Evolutionary conservation across 371 early-diverging fungal species (phyloP).

Genomic region (Mucor irregularis): DNA sequence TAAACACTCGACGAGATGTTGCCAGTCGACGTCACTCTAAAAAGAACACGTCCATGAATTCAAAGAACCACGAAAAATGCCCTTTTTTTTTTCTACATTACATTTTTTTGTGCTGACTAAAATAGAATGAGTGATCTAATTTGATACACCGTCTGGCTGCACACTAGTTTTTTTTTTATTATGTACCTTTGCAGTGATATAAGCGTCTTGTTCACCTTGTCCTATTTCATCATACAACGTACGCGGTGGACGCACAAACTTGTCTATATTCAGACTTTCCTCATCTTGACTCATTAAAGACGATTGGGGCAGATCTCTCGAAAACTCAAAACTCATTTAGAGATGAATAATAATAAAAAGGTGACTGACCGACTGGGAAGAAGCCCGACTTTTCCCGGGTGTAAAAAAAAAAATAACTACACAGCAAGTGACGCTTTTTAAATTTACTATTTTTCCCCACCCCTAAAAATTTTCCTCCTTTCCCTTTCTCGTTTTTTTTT

Average conservation of each 20-base stretch:
- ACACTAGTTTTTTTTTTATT: not conserved
- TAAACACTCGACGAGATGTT: conserved; percentile 8
- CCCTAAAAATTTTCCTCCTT: conserved; percentile 1
- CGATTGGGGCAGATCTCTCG: conserved; percentile 24
- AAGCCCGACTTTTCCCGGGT: conserved; percentile 28
- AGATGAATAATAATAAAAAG: not conserved
- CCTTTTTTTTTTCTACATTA: conserved; percentile 1
- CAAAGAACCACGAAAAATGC: not conserved
- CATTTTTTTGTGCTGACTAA: conserved; percentile 15
- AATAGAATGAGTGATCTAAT: not conserved
- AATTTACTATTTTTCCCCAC: conserved; percentile 1
- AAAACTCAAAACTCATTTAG: conserved; percentile 10
- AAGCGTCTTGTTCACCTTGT: conserved; percentile 9
- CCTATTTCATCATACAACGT: conserved; percentile 28
- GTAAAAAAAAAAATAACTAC: not conserved
- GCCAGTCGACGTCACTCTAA: conserved; percentile 16
- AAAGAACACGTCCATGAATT: too few species aligned
- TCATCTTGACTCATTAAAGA: conserved; percentile 17
- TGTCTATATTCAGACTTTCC: conserved; percentile 18
- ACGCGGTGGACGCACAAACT: conserved; percentile 23
- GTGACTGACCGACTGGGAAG: conserved; percentile 7
- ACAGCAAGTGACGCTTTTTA: conserved; percentile 1
- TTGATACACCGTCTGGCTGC: not conserved
- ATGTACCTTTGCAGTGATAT: conserved; percentile 3
- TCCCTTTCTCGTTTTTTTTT: conserved; percentile 2